Evolutionary conservation across 73 alveolate genomes (phyloP).

Genomic region (Halteria grandinella): DNA sequence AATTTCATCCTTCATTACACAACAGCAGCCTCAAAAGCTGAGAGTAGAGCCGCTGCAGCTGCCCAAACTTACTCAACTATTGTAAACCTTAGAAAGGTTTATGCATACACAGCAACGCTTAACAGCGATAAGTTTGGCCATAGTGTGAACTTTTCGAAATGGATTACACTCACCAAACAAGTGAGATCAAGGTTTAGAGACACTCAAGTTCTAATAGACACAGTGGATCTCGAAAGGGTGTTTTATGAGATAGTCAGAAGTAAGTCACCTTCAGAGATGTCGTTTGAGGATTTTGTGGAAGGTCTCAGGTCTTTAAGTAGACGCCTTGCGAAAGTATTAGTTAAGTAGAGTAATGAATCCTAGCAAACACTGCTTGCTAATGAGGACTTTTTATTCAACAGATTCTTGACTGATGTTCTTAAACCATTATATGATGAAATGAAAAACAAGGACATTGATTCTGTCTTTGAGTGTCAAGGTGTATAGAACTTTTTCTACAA

Average conservation of each 20-base stretch:
- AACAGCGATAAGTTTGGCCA: constrained; percentile 48
- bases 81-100: constrained; percentile 28
- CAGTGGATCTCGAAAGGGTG: constrained; percentile 33
- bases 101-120: not conserved
- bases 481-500: constrained; percentile 10
- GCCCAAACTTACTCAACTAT: constrained; percentile 8
- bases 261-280: constrained; percentile 44
- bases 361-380: not conserved
- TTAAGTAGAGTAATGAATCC: constrained; percentile 8
- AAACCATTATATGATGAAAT: constrained; percentile 37
- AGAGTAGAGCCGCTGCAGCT: constrained; percentile 8
- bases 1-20: constrained; percentile 54
- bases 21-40: not conserved
- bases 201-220: constrained; percentile 13
- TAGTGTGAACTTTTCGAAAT: constrained; percentile 15
- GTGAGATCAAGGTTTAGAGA: not conserved
- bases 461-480: constrained; percentile 1
- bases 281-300: constrained; percentile 49
- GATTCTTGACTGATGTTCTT: constrained; percentile 8
- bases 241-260: constrained; percentile 28
- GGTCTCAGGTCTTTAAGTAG: constrained; percentile 7
- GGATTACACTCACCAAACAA: constrained; percentile 31
- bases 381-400: constrained; percentile 34
- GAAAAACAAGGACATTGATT: constrained; percentile 16
- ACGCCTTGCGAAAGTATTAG: constrained; percentile 5